A percentile compares a stretch with the other conserved stretches of the same genome.
phyloP scores from a whole-genome alignment of 129 eudicot genomes.

The Helianthus annuus region HanXRQr2.0-SUNRISE NC_035435.2:135875472-135875971 shows the following conservation, averaged over 20 bases:
- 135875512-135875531: conserved; percentile 9
- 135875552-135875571: conserved; percentile 10
- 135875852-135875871: neutral
- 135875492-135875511: conserved; percentile 1
- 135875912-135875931: neutral
- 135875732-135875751: neutral
- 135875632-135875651: neutral
- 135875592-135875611: conserved; percentile 28
- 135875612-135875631: conserved; percentile 25
- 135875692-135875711: too few species aligned
- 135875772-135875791: neutral
- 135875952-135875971: too few species aligned
- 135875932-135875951: too few species aligned
- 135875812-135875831: too few species aligned
- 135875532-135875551: neutral
- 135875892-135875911: neutral
- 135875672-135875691: neutral
- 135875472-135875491: conserved; percentile 59
- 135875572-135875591: conserved; percentile 24
- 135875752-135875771: neutral
- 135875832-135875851: too few species aligned
- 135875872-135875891: neutral
- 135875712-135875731: too few species aligned
- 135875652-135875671: neutral
- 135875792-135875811: neutral